Percentiles rank a stretch among this genome's conserved stretches.
These are phyloP conservation scores for Metschnikowia borealis DNA, from an alignment of 805 yeast species.

Conservation along the genomic window DNA sequence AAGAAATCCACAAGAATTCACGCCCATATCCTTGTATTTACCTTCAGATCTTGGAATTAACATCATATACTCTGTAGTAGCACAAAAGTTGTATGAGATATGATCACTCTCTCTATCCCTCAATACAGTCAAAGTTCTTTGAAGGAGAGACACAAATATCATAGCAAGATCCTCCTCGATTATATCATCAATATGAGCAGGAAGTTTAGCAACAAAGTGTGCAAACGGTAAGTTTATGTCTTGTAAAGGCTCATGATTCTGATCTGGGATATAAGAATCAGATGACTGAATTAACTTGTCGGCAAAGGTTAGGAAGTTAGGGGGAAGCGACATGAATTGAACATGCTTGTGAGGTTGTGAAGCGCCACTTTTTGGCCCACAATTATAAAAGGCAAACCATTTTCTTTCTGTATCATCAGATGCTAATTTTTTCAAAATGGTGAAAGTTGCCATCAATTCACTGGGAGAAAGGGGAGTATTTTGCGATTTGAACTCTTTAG, in stretches of 20 bases:
- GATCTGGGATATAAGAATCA: constrained; percentile 51
- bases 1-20: constrained; percentile 76
- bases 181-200: constrained; percentile 35
- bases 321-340: constrained; percentile 76
- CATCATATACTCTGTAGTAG: constrained; percentile 82
- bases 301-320: constrained; percentile 54
- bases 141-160: constrained; percentile 68
- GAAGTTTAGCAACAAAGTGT: constrained; percentile 72
- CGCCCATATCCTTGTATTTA: constrained; percentile 51
- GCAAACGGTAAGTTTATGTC: constrained; percentile 68
- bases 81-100: constrained; percentile 73
- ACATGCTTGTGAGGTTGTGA: constrained; percentile 91
- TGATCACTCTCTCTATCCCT: constrained; percentile 46
- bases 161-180: constrained; percentile 59
- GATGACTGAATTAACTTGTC: constrained; percentile 41
- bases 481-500: constrained; percentile 72
- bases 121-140: constrained; percentile 63
- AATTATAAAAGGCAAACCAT: constrained; percentile 82
- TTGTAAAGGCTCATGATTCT: constrained; percentile 55
- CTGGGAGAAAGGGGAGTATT: constrained; percentile 62
- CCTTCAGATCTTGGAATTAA: constrained; percentile 75
- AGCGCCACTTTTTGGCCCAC: constrained; percentile 89
- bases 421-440: constrained; percentile 50
- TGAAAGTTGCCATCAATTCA: constrained; percentile 62
- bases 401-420: constrained; percentile 30